phyloP scores from a whole-genome alignment of 441 rosid species.

The Cnidoscolus chayamansa region DNA sequence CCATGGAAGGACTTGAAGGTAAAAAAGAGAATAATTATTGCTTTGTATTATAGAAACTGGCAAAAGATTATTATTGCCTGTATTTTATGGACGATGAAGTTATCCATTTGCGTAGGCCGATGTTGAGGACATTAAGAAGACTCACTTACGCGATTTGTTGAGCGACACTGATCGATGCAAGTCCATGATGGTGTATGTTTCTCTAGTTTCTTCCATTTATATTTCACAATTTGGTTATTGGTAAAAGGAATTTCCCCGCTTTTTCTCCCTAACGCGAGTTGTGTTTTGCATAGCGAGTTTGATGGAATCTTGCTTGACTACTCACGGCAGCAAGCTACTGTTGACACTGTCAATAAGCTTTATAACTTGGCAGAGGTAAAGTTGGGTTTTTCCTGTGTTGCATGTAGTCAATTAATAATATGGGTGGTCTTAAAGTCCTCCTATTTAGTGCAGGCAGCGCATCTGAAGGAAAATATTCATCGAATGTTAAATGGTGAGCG shows the following conservation, averaged over 20 bases:
- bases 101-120: slow-evolving; percentile 41
- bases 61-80: neutral
- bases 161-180: slow-evolving; percentile 60
- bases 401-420: neutral
- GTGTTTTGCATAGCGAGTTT: slow-evolving; percentile 52
- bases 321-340: slow-evolving; percentile 75
- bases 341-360: slow-evolving; percentile 65
- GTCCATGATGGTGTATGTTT: slow-evolving; percentile 68
- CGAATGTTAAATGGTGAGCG: slow-evolving; percentile 74
- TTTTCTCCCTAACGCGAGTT: neutral
- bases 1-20: slow-evolving; percentile 88
- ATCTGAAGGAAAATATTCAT: slow-evolving; percentile 63
- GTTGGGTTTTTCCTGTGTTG: slow-evolving; percentile 15
- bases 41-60: neutral
- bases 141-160: slow-evolving; percentile 82
- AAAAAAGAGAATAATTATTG: neutral
- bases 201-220: neutral
- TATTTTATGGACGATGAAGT: neutral
- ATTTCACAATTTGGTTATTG: neutral
- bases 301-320: slow-evolving; percentile 71
- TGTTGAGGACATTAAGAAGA: slow-evolving; percentile 66
- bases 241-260: no score
- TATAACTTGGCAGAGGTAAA: slow-evolving; percentile 70
- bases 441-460: slow-evolving; percentile 50
- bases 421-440: no score